Evolutionary conservation across 805 yeast genomes (phyloP).

Genomic region (Candida quercuum): DNA sequence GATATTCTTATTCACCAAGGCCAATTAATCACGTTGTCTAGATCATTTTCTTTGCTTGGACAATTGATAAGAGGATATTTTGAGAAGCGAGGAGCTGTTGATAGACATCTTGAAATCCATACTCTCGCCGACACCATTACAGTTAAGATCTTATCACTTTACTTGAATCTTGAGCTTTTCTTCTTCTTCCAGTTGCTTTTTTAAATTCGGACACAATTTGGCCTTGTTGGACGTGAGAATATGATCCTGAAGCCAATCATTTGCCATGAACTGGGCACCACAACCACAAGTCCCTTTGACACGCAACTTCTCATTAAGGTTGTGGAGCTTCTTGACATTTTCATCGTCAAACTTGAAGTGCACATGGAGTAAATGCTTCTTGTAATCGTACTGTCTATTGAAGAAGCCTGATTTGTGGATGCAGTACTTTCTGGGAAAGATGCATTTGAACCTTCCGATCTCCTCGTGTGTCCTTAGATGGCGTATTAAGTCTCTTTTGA

Average conservation of each 20-base stretch:
- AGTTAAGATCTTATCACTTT: neutral
- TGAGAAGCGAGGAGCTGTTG: no score
- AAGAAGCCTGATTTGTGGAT: constrained; percentile 56
- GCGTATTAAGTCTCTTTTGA: constrained; percentile 56
- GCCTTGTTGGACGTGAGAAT: neutral
- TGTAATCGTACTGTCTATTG: constrained; percentile 64
- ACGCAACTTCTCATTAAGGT: constrained; percentile 46
- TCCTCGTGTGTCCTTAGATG: constrained; percentile 59
- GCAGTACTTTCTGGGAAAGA: constrained; percentile 50
- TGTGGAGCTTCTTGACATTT: constrained; percentile 33
- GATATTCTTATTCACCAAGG: no score
- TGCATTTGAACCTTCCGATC: constrained; percentile 51
- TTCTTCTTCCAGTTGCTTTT: neutral
- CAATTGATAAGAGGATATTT: no score
- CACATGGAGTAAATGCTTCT: constrained; percentile 56
- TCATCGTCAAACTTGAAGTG: constrained; percentile 52
- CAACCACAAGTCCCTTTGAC: constrained; percentile 52
- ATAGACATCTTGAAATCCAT: neutral
- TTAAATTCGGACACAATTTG: neutral
- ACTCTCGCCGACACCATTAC: neutral
- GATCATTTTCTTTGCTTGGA: no score
- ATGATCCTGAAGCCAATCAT: constrained; percentile 38
- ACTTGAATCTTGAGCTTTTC: no score
- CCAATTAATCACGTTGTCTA: no score
- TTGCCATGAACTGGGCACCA: constrained; percentile 40